Evolutionary conservation across 163 green algal genomes (phyloP), one percentile per base, ranked within the genome.

Genomic region (Scenedesmus sp.): DNA sequence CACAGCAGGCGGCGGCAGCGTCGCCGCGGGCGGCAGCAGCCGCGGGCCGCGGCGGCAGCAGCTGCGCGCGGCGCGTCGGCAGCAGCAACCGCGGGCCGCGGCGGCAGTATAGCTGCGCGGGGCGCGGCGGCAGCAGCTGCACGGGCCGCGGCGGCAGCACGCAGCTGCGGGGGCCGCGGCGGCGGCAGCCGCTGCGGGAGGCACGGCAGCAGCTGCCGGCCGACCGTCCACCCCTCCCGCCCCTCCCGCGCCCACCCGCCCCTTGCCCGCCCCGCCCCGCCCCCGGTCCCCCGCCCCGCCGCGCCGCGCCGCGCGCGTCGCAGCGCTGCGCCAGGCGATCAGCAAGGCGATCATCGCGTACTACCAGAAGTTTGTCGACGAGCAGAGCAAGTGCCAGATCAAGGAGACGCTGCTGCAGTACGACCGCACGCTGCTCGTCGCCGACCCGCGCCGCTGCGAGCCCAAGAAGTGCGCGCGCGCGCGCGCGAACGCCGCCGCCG

Each of bases 311-410:
- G 65, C 51, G 58, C 1, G 53, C 3, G 29, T 18, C 87, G 84
- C 89, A 96, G 93, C 96, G 62, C 95, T 99, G 80, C 89, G 96
- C 65, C 96, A 99, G 90, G 96, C 96, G 15, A 96, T 99, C 77
- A 91, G 94, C 80, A 99, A 99, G 94, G 94, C 92, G 34, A 86
- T 99, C 18, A 94, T 99, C 29, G 94, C 96, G 20, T 99, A 96
- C 90, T 99, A 98, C 92, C 96, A 99, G 91, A 99, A 99, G 90
- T 99, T 95, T 81, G 94, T 99, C 39, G 96, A 99, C 69, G 96
- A 99, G 93, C 87, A 95, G 88, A 92, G 86, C 84, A 99, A 99
- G 92, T 28, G 31, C 39, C 93, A 98, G 86, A 97, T 99, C 90
- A 99, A 99, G 92, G 94, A 98, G 56, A 86, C 93, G 13, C 91